Percentiles rank a stretch among this genome's conserved stretches.
phyloP scores from a whole-genome alignment of 331 rosid species.

The Quercus tomentella region DNA sequence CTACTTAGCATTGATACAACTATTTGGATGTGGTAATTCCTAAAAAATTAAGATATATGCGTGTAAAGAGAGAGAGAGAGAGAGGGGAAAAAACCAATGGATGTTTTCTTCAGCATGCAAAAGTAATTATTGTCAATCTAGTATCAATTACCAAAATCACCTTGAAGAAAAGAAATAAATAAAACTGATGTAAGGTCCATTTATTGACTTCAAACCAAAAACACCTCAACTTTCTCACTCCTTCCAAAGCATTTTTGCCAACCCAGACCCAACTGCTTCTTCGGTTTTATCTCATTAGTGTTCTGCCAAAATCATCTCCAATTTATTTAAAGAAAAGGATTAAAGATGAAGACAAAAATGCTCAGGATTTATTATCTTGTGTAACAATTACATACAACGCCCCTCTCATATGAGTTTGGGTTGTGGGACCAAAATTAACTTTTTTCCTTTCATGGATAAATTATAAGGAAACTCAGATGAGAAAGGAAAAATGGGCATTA shows the following conservation, averaged over 20 bases:
- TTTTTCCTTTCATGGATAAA: neutral
- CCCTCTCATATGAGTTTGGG: neutral
- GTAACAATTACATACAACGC: neutral
- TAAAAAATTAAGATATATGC: neutral
- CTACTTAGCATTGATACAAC: neutral
- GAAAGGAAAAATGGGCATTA: neutral
- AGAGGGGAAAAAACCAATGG: neutral
- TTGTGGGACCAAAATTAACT: no score
- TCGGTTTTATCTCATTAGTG: neutral
- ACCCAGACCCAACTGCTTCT: neutral
- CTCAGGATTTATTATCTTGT: neutral
- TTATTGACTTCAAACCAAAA: neutral
- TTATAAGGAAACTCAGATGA: neutral
- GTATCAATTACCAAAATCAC: neutral
- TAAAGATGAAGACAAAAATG: neutral
- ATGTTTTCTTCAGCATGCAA: neutral
- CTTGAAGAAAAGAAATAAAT: neutral
- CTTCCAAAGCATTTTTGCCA: neutral
- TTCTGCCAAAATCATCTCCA: neutral
- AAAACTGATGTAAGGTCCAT: neutral
- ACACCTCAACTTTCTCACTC: neutral
- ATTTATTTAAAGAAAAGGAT: neutral
- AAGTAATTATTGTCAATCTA: neutral
- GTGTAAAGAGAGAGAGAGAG: no score
- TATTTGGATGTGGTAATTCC: neutral